Evolutionary conservation across 495 filamentous ascomycete species (phyloP), one percentile per base, ranked within the genome.

Genomic region (Hypoxylon crocopeplum): DNA sequence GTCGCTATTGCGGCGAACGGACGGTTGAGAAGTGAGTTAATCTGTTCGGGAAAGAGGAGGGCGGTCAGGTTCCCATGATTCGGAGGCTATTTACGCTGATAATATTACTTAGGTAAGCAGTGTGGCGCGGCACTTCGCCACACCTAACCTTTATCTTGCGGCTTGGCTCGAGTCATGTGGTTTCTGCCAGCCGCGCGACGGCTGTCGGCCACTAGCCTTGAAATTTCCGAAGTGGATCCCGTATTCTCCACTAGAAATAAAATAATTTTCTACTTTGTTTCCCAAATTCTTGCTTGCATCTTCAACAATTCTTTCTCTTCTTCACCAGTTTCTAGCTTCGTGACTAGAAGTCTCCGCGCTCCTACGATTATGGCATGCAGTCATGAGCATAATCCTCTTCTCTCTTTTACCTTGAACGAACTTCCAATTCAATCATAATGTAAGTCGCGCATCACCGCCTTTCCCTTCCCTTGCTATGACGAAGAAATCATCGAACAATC

Each of bases 401-500:
- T 33, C 13, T 40, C 27, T 16, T 2, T 44, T 62, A 16, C 11
- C 33, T 20, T 27, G 11, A 2, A 41, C 38, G 38, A 67, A 44
- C 59, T 66, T 30, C 41, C 47, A 33, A 19, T 60, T 38, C 5
- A 10, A 12, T 56, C 47, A 27, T 17, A 10, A 29, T 20, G 64
- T 62, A 46, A 68, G 66, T 69, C 45, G 8, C 55, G 34, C 49
- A 37, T 20, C 19, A 11, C 27, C 10, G 39, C 34, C 48, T 36
- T 19, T 40, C 49, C 19, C 48, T 24, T 27, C 45, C 44, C 22
- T 76, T 79, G 79, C 82, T 77, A 75, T 86, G 79, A 82, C 75
- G 76, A 79, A 53, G 34, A 40, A 71, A 72, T 71, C 70, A 60
- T 72, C 73, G 85, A 90, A 90, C 86, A 91, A 90, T 91, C 88